Evolutionary conservation across 768 basidiomycete species (phyloP), one percentile per base, ranked within the genome.

Genomic region (Cystofilobasidium ferigula): DNA sequence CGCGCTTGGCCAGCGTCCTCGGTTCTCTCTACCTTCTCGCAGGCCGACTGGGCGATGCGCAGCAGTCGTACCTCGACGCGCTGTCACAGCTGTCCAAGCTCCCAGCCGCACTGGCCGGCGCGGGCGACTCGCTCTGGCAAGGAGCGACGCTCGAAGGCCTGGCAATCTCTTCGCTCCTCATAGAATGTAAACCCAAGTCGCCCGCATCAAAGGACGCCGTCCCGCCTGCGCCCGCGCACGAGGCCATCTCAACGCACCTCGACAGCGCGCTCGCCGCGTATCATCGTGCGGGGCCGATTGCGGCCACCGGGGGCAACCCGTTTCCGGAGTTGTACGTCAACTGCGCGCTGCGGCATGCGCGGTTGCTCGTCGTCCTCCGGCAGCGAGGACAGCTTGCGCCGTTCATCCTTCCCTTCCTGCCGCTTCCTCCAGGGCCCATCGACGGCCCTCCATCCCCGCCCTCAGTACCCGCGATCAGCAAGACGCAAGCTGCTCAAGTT

Each of bases 21-120:
- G 94, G 85, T 0, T 91, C 97, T 74, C 82, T 95, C 70, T 93
- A 87, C 76, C 77, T 97, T 22, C 78, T 98, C 30, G 82, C 89
- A 9, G 94, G 95, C n/a, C 80, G 89, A 69, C 82, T 84, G 42
- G 83, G 84, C 57, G 92, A 98, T 72, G 86, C 94, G 1, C 77
- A 80, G 45, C 80, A 86, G 60, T 90, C 90, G 89, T 92, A 91
- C 76, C 82, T 84, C 61, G 92, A 98, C 78, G 86, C 91, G 16
- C 77, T 90, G 22, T 81, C 81, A 36, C 74, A 88, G n/a, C 84
- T 90, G 71, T 36, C 38, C 43, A 61, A 67, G 38, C 60, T 57
- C 9, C 53, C 65, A 18, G 32, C 45, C 13, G 38, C 42, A 13
- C 45, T 30, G 8, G 59, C 35, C 26, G 34, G 32, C 22, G 57